phyloP scores from a whole-genome alignment of 1,284 basidiomycete species.

The Ceratobasidium sp. region DNA sequence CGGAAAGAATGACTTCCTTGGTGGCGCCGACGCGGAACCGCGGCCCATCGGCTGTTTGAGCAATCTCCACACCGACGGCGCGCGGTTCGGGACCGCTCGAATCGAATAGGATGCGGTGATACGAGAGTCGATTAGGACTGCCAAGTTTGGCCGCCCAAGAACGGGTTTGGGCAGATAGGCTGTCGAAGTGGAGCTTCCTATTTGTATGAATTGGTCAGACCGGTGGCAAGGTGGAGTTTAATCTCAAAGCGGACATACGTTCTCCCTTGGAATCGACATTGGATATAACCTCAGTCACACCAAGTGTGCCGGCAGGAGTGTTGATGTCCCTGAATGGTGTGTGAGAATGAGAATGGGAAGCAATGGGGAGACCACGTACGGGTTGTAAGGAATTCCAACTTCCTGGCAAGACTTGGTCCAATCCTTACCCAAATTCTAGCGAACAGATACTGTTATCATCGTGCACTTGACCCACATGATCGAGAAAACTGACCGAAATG shows the following conservation, averaged over 20 bases:
- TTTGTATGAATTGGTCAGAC: not conserved
- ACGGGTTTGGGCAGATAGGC: slow-evolving; percentile 52
- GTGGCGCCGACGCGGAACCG: slow-evolving; percentile 48
- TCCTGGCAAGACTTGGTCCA: slow-evolving; percentile 41
- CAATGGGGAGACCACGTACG: slow-evolving; percentile 40
- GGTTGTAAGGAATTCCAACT: slow-evolving; percentile 44
- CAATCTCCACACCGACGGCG: slow-evolving; percentile 49
- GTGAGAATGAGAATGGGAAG: not conserved
- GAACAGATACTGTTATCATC: slow-evolving; percentile 32
- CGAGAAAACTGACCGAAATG: slow-evolving; percentile 41
- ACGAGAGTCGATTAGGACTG: slow-evolving; percentile 50
- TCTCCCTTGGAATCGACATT: slow-evolving; percentile 49
- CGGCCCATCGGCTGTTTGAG: slow-evolving; percentile 40
- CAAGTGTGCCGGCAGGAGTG: slow-evolving; percentile 45
- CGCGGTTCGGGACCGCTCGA: slow-evolving; percentile 33
- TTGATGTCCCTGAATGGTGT: slow-evolving; percentile 48
- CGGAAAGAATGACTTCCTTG: slow-evolving; percentile 48
- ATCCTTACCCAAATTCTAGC: slow-evolving; percentile 28
- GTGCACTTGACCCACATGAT: slow-evolving; percentile 25
- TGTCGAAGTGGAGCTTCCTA: slow-evolving; percentile 52
- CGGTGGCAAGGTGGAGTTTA: not conserved
- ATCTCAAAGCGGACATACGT: slow-evolving; percentile 42
- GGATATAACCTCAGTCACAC: slow-evolving; percentile 46
- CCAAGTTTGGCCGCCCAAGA: slow-evolving; percentile 52
- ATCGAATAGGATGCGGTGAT: slow-evolving; percentile 43